Evolutionary conservation across 352 stramenopile species (phyloP), one percentile per base, ranked within the genome.

Genomic region (Pythium volutum): DNA sequence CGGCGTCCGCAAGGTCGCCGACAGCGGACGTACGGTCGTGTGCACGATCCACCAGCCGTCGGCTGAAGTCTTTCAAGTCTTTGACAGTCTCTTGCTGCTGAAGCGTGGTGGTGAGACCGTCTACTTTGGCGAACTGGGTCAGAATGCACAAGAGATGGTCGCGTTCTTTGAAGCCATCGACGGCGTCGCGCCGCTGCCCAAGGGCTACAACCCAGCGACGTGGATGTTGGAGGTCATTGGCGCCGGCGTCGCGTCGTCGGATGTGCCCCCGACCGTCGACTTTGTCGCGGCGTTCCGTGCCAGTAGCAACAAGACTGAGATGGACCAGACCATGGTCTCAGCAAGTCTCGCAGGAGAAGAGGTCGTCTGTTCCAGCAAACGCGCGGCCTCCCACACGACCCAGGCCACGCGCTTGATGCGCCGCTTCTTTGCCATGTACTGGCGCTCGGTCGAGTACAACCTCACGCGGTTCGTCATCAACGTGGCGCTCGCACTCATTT

Each of bases 41-140:
- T 87, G 82, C 52, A 97, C 87, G 23, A 96, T 96, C 66, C 89
- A 97, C 55, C 89, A 97, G 67, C 89, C 87, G 39, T 72, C 66
- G 49, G 29, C 29, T 9, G 29, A 33, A 33, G 29, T 33, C 29
- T 33, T 33, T 9, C 9, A 4, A 9, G 29, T 33, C 29, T 33
- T 33, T 33, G 29, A 33, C 29, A 33, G 29, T 9, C 29, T 33
- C 29, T 9, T 33, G 9, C 29, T 33, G 29, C 29, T 33, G 4
- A 33, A 33, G 29, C 29, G 29, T 9, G 29, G 29, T 9, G 29
- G 29, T 9, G 29, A 33, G 29, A 33, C 29, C 29, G 29, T 33
- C 29, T 33, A 33, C 29, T 33, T 33, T 9, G 29, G 29, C 29
- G 29, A 33, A n/a, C n/a, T n/a, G n/a, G n/a, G n/a, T n/a, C n/a